Evolutionary conservation across 345 rosid species (phyloP).

Genomic region (Euclidium syriacum): DNA sequence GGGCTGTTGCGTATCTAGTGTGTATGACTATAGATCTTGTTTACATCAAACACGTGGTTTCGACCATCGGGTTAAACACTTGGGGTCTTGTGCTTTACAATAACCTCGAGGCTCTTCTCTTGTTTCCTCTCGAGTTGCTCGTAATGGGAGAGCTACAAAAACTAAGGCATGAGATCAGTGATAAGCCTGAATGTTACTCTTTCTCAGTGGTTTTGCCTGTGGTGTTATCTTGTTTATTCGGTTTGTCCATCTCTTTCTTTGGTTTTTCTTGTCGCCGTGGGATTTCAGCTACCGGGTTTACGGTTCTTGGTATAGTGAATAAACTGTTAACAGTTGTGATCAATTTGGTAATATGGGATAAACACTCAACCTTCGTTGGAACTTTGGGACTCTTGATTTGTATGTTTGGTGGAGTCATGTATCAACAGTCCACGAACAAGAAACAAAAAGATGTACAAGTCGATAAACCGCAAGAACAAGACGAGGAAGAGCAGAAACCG

Average conservation of each 20-base stretch:
- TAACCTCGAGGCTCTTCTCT: constrained; percentile 76
- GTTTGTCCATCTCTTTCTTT: constrained; percentile 83
- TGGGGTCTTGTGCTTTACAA: constrained; percentile 94
- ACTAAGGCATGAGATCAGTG: constrained; percentile 55
- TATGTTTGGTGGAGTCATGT: constrained; percentile 73
- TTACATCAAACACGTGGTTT: constrained; percentile 87
- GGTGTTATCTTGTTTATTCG: constrained; percentile 69
- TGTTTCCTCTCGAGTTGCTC: constrained; percentile 80
- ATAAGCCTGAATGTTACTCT: constrained; percentile 61
- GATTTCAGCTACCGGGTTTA: constrained; percentile 84
- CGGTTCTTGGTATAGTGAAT: constrained; percentile 84
- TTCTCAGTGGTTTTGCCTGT: constrained; percentile 63
- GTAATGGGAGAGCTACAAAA: constrained; percentile 82
- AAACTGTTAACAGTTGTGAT: constrained; percentile 74
- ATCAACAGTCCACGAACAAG: constrained; percentile 64
- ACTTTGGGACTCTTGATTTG: constrained; percentile 80
- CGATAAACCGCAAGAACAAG: constrained; percentile 34
- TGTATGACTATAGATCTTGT: constrained; percentile 88
- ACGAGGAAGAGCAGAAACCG: constrained; percentile 53
- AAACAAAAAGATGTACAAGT: constrained; percentile 44
- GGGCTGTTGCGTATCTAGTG: constrained; percentile 75
- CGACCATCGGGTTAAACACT: constrained; percentile 74
- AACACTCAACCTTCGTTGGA: constrained; percentile 64
- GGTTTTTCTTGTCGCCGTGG: constrained; percentile 81
- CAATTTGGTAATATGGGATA: constrained; percentile 78